Base-by-base conservation (phyloP, 164 flowering plant species). In the Kalanchoe fedtschenkoi region DNA sequence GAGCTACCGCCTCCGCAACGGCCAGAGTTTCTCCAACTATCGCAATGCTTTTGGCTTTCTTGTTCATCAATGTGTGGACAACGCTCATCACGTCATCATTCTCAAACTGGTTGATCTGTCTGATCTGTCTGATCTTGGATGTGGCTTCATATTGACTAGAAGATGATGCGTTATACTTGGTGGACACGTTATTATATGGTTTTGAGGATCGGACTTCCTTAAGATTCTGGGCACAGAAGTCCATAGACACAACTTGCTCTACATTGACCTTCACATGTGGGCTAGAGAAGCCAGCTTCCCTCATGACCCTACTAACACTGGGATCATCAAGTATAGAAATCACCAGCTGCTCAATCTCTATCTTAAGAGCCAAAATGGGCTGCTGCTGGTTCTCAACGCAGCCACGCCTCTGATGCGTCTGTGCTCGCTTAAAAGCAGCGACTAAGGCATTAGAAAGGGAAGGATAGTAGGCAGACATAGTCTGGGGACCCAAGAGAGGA, bases 261-360 rank as follows among this genome's bases (percentile, higher is more conserved):
- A 89, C 89, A 62, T 81, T 80, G 71, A 63, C 71, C 69, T 87
- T 89, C 59, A 89, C 89, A 62, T 83, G 89, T 51, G 91, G 71
- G 66, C 96, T 89, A 11, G 89, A 81, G 70, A 89, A 89, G 28
- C 96, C 96, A 37, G 98, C 97, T 66, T 92, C 97, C 64, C 88
- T 82, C 98, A 93, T 93, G 66, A 90, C 98, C 72, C 98, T 69
- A 69, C 97, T 90, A 21, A 93, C 96, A 71, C 98, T 92, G 4
- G 98, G 97, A 77, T 92, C 98, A 74, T 92, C 96, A 32, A 92
- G 68, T 51, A 93, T 86, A 11, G 98, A 93, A 33, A 93, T 76
- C 2, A 93, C 76, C 3, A 93, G 89, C 68, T 89, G 96, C 37
- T 85, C 91, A 6, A 82, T 61, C 83, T 89, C 96, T 5, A 89